phyloP scores from a whole-genome alignment of 1,284 basidiomycete species.

The Flammula alnicola region DNA sequence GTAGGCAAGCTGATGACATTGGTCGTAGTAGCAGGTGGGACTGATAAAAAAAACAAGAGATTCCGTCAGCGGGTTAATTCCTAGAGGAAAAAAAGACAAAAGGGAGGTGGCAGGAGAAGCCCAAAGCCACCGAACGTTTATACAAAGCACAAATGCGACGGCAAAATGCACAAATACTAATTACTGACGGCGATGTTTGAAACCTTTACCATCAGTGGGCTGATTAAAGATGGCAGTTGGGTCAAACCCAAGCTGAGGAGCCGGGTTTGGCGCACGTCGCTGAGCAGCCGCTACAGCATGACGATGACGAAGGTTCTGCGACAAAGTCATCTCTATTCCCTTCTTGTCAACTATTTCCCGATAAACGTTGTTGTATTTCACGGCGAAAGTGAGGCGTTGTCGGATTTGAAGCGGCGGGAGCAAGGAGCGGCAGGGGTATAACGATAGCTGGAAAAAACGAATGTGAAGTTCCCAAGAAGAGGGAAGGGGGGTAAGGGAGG shows the following conservation, averaged over 20 bases:
- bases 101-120: too few species aligned
- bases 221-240: constrained; percentile 15
- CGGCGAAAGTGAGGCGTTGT: neutral
- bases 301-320: constrained; percentile 16
- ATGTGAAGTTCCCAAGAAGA: constrained; percentile 15
- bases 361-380: constrained; percentile 1
- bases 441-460: constrained; percentile 18
- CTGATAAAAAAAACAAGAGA: too few species aligned
- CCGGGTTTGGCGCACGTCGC: constrained; percentile 10
- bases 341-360: constrained; percentile 1
- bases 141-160: too few species aligned
- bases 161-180: neutral
- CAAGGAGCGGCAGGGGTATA: neutral
- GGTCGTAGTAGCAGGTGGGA: too few species aligned
- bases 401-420: neutral
- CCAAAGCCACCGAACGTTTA: too few species aligned
- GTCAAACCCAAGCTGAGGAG: constrained; percentile 21
- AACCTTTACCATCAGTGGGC: neutral
- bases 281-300: constrained; percentile 17
- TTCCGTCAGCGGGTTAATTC: too few species aligned
- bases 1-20: constrained; percentile 1
- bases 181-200: constrained; percentile 13
- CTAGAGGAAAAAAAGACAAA: too few species aligned
- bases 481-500: constrained; percentile 2
- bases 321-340: constrained; percentile 8